These are phyloP conservation scores for Penicillium verhagenii DNA, from an alignment of 495 filamentous ascomycete genomes.

Conservation along the genomic window DNA sequence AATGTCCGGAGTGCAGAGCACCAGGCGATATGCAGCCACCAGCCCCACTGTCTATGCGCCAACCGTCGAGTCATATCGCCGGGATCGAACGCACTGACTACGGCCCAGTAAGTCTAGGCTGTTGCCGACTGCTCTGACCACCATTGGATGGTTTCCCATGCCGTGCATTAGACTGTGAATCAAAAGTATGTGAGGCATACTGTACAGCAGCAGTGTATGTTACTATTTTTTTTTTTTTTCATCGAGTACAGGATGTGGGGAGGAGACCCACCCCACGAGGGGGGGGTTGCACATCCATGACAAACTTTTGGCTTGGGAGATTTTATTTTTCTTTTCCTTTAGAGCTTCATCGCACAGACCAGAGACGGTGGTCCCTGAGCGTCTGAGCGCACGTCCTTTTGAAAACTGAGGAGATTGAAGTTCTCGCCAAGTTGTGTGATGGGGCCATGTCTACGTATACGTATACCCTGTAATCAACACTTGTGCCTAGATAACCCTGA, in stretches of 20 bases:
- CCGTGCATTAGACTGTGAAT: neutral
- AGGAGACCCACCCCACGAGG: neutral
- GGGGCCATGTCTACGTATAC: neutral
- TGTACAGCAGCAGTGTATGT: neutral
- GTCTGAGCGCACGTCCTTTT: constrained; percentile 12
- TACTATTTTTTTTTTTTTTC: neutral
- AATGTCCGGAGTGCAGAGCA: constrained; percentile 21
- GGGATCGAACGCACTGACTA: constrained; percentile 26
- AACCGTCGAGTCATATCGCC: constrained; percentile 18
- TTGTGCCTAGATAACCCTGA: constrained; percentile 3
- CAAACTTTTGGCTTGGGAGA: neutral
- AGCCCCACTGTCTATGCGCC: constrained; percentile 18
- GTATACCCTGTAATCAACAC: constrained; percentile 3
- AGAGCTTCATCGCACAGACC: constrained; percentile 13
- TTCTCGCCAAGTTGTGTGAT: neutral
- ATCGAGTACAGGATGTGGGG: neutral
- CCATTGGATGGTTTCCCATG: constrained; percentile 13
- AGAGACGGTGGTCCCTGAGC: constrained; percentile 12
- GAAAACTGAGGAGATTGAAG: neutral
- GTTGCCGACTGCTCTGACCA: neutral
- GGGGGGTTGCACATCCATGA: neutral
- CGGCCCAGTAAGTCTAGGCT: constrained; percentile 23
- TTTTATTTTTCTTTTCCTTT: neutral
- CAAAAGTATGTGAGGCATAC: neutral
- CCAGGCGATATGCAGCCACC: constrained; percentile 12